phyloP scores from a whole-genome alignment of 495 filamentous ascomycete genomes.

The Trichoderma erinaceum region DNA sequence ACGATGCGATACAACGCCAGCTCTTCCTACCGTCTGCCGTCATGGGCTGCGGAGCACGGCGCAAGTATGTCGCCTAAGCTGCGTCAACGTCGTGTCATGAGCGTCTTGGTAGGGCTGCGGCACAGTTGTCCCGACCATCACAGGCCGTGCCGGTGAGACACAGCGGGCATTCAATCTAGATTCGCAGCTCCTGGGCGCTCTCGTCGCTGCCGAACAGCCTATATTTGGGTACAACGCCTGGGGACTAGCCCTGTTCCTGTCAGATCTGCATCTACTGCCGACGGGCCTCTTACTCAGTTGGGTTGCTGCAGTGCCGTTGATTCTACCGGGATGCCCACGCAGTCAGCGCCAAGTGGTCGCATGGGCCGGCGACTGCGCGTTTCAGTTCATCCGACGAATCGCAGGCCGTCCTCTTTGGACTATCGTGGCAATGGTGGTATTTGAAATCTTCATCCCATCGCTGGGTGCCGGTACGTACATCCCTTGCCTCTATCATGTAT shows the following conservation, averaged over 20 bases:
- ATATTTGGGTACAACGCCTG: neutral
- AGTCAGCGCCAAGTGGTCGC: neutral
- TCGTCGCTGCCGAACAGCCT: neutral
- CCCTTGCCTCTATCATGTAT: too few relatives aligned
- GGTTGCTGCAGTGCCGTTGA: neutral
- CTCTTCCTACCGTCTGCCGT: too few relatives aligned
- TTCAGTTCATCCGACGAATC: constrained; percentile 9
- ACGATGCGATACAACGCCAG: too few relatives aligned
- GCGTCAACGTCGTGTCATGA: too few relatives aligned
- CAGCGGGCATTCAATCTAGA: neutral
- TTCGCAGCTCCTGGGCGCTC: neutral
- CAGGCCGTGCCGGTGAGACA: neutral
- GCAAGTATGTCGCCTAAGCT: too few relatives aligned
- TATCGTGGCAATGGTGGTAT: neutral
- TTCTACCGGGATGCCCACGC: neutral
- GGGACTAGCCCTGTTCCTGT: constrained; percentile 11
- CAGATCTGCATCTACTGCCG: constrained; percentile 11
- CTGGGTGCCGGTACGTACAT: too few relatives aligned
- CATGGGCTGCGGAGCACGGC: too few relatives aligned
- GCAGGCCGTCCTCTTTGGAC: neutral
- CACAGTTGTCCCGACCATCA: neutral
- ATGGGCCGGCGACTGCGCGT: neutral
- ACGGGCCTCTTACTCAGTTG: neutral
- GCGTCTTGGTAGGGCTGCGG: neutral
- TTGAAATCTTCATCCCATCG: neutral